Conservation (phyloP, 78 protist species). For the Dictyostelium capitatum region DNA sequence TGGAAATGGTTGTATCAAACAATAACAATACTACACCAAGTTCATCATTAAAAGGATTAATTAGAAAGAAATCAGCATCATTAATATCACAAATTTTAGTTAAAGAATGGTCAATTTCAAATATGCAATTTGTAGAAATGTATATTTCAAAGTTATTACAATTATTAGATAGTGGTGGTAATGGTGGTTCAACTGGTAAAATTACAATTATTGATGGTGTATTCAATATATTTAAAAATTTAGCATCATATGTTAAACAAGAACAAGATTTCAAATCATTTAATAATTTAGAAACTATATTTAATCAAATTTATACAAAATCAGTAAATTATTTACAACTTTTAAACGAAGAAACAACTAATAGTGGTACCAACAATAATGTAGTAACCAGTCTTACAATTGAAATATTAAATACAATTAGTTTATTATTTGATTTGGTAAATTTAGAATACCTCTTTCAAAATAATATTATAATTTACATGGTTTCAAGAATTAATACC, state of each 20-base stretch:
- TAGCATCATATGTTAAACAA: neutral
- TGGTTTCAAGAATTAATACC: no score
- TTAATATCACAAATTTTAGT: neutral
- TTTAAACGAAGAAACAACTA: neutral
- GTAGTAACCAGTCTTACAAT: neutral
- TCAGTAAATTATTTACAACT: neutral
- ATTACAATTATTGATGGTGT: neutral
- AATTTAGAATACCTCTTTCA: neutral
- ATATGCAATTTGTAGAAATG: neutral
- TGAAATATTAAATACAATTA: neutral
- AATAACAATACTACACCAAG: neutral
- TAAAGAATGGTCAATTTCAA: neutral
- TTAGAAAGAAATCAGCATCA: neutral
- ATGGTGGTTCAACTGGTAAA: neutral
- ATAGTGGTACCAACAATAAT: neutral
- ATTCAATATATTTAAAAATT: conserved; percentile 12
- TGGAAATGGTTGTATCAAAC: neutral
- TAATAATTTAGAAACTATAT: neutral
- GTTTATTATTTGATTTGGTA: neutral
- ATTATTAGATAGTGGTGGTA: neutral
- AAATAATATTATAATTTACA: neutral
- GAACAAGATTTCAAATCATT: neutral
- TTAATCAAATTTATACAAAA: neutral
- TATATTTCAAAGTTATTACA: neutral
- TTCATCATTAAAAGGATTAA: neutral